Evolutionary conservation across 345 rosid species (phyloP), one percentile per base, ranked within the genome.

Genomic region (Anacardium occidentale): DNA sequence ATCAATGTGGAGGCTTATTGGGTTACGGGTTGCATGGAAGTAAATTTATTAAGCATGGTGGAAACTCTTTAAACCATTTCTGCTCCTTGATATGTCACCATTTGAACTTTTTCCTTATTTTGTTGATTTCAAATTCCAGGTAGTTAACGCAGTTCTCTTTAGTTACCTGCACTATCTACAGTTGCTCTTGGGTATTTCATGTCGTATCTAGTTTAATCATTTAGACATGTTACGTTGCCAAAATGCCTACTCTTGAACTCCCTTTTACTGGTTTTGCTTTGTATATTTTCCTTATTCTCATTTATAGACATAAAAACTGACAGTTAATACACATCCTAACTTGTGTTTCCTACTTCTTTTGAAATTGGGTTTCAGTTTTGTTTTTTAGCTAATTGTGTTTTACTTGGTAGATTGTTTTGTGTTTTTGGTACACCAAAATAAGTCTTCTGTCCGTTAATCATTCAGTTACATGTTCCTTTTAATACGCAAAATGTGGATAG

Each of bases 401-500:
- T 11, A 17, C n/a, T n/a, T n/a, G n/a, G n/a, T n/a, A n/a, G n/a
- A n/a, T n/a, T n/a, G n/a, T n/a, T n/a, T n/a, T n/a, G n/a, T n/a
- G n/a, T n/a, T n/a, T 58, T 58, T 58, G 26, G 68, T 47, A 64
- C 34, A 3, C 54, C 55, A 64, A 24, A 9, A 64, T 11, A 47
- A 17, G 5, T 24, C 2, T 47, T 8, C 5, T 24, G 20, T 47
- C 15, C 55, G 24, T 64, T 64, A 54, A 64, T 64, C 3, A 25
- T 64, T 44, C 50, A 9, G 54, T 24, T 25, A 64, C 24, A 21
- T 64, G 47, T 22, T 64, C 37, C 68, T 64, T 64, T 24, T 47
- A 29, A 47, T 24, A 64, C 24, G 68, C 12, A 47, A 64, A 45
- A 64, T 47, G 29, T 47, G n/a, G 53, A 45, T 21, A 14, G 18